Conservation (phyloP, 2,329 filamentous ascomycete genomes). For the Fusarium scirpi region DNA sequence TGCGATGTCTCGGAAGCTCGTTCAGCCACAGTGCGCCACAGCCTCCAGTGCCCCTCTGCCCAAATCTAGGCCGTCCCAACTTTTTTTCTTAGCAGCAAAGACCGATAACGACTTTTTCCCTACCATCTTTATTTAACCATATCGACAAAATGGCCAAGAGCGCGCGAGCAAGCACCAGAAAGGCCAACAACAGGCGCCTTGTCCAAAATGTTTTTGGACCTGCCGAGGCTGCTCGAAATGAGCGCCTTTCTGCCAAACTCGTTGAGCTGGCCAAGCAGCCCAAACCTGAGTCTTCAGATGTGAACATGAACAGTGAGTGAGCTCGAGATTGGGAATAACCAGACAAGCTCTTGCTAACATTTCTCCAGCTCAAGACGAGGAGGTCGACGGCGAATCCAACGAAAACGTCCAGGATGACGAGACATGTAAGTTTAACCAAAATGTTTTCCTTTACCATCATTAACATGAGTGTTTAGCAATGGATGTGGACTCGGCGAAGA, state of each 20-base stretch:
- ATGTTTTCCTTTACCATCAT: slow-evolving; percentile 11
- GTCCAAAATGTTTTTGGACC: slow-evolving; percentile 88
- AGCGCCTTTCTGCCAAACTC: slow-evolving; percentile 87
- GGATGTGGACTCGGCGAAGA: slow-evolving; percentile 67
- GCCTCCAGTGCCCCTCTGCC: slow-evolving; percentile 15
- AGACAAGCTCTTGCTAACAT: slow-evolving; percentile 12
- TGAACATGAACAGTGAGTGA: slow-evolving; percentile 60
- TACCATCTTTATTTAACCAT: slow-evolving; percentile 28
- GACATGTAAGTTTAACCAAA: slow-evolving; percentile 37
- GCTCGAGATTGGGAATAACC: not conserved
- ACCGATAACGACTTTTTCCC: slow-evolving; percentile 33
- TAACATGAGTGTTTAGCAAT: slow-evolving; percentile 56
- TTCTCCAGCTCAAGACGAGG: slow-evolving; percentile 46
- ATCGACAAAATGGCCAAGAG: slow-evolving; percentile 83
- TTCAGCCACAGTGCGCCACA: slow-evolving; percentile 38
- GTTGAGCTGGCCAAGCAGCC: slow-evolving; percentile 82
- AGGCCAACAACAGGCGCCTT: slow-evolving; percentile 84
- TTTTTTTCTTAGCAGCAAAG: slow-evolving; percentile 45
- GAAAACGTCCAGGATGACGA: slow-evolving; percentile 48
- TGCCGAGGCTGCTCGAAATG: slow-evolving; percentile 80
- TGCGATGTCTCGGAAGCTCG: not conserved
- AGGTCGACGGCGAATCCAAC: slow-evolving; percentile 46
- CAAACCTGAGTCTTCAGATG: slow-evolving; percentile 69
- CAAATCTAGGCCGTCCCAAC: slow-evolving; percentile 6
- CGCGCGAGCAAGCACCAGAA: slow-evolving; percentile 80